Evolutionary conservation across 768 basidiomycete genomes (phyloP).

Genomic region (Austroboletus eburneus): DNA sequence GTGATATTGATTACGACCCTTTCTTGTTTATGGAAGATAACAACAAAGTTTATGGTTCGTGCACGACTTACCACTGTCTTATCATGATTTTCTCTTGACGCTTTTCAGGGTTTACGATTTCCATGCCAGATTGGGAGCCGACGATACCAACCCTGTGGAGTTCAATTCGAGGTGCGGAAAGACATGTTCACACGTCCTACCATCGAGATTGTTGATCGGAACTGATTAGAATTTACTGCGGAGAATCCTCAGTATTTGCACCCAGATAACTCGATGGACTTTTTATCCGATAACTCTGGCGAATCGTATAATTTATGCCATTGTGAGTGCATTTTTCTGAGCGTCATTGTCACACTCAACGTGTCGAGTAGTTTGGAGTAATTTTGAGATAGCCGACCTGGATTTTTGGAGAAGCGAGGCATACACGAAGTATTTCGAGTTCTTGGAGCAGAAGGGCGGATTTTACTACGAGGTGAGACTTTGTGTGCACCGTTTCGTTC

Average conservation of each 20-base stretch:
- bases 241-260: conserved; percentile 53
- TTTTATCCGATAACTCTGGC: conserved; percentile 64
- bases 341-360: neutral
- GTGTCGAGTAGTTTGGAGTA: conserved; percentile 70
- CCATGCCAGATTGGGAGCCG: conserved; percentile 58
- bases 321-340: conserved; percentile 36
- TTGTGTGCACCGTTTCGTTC: neutral
- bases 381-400: conserved; percentile 87
- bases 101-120: conserved; percentile 53
- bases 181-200: conserved; percentile 18
- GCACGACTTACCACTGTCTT: neutral
- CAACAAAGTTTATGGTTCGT: conserved; percentile 47
- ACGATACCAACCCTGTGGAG: conserved; percentile 66
- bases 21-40: conserved; percentile 54
- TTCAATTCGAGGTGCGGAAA: conserved; percentile 46
- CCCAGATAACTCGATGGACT: conserved; percentile 56
- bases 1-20: conserved; percentile 48
- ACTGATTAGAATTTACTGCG: conserved; percentile 48
- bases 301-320: conserved; percentile 63
- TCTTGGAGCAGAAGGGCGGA: conserved; percentile 74
- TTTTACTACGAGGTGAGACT: conserved; percentile 78
- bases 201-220: conserved; percentile 37
- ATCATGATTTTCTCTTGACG: neutral
- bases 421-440: conserved; percentile 80
- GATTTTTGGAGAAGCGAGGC: conserved; percentile 82